Base-by-base conservation (phyloP, 768 basidiomycete genomes). In the Leccinum aurantiacum region DNA sequence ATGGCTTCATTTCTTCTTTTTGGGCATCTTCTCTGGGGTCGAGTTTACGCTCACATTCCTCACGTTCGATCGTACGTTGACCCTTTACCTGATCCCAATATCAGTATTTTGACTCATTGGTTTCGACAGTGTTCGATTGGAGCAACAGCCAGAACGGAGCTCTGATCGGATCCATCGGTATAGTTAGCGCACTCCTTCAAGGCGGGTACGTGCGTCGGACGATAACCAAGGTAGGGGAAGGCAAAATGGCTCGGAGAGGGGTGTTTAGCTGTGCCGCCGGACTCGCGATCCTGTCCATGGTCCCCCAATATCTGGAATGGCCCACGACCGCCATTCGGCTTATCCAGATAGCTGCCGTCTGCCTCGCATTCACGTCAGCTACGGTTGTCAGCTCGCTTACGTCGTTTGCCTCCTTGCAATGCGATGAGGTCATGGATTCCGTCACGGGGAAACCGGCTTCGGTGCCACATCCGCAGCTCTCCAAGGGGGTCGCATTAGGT, bases 11-110 rank as follows among this genome's bases (percentile, higher is more conserved):
- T 89, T 94, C 71, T 73, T 87, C 50, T 99, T 98, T 79, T 77
- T 98, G 60, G 84, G 88, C 55, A 71, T 96, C 53, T 98, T 99
- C 75, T 95, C 95, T 2, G 96, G 95, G 13, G 85, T 97, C 53
- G 96, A 99, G 71, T 98, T 98, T 74, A 99, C 96, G 0, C 79
- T 99, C 22, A 96, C 94, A 0, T 98, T 98, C 80, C 78, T 98
- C 51, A 97, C 91, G 2, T 95, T 93, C 67, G 91, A 93, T 71
- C 74, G 93, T 90, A 76, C 73, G 88, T 80, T 52, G 25, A 63
- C 17, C 10, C 62, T 58, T 11, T 60, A 6, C 56, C 15, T 53
- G 25, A 46, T 49, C 10, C 31, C 17, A 14, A 31, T 13, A 17
- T 37, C 8, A 3, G 31, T 31, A 31, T 31, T 10, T 27, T 63